phyloP scores from a whole-genome alignment of 2,329 filamentous ascomycete genomes.

The Leptographium wingfieldii region DNA sequence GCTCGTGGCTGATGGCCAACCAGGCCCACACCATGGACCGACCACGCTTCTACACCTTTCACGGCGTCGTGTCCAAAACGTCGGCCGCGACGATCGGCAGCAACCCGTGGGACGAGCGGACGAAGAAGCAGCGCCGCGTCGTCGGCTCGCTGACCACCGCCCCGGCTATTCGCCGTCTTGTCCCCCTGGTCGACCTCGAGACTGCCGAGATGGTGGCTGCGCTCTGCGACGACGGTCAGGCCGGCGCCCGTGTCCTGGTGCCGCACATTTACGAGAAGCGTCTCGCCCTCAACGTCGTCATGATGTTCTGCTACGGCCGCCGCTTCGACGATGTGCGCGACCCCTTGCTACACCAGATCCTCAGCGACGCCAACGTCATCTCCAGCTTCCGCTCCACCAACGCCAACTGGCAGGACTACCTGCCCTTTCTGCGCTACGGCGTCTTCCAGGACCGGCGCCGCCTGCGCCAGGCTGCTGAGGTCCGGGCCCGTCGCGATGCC shows the following conservation, averaged over 20 bases:
- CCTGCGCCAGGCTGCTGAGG: not conserved
- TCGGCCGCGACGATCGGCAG: conserved; percentile 2
- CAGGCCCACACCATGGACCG: conserved; percentile 2
- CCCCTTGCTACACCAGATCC: conserved; percentile 1
- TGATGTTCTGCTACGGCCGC: conserved; percentile 3
- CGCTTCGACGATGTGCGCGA: not conserved
- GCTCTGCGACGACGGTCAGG: not conserved
- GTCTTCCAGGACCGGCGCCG: not conserved
- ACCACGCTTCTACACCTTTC: conserved; percentile 4
- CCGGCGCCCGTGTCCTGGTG: not conserved
- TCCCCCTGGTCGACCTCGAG: conserved; percentile 1
- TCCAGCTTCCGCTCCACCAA: conserved; percentile 4
- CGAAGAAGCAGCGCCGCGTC: conserved; percentile 3
- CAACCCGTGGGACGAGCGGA: conserved; percentile 1
- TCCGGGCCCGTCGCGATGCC: not conserved
- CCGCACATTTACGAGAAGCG: conserved; percentile 4
- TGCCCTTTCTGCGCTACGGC: not conserved
- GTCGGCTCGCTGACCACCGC: conserved; percentile 1
- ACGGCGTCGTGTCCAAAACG: conserved; percentile 1
- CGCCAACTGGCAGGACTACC: conserved; percentile 1
- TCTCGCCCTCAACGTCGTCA: conserved; percentile 3
- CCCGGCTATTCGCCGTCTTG: not conserved
- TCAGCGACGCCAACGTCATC: not conserved
- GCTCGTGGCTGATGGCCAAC: conserved; percentile 1
- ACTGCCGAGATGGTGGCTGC: not conserved